phyloP scores from a whole-genome alignment of 768 basidiomycete species.

The Hericium coralloides region DNA sequence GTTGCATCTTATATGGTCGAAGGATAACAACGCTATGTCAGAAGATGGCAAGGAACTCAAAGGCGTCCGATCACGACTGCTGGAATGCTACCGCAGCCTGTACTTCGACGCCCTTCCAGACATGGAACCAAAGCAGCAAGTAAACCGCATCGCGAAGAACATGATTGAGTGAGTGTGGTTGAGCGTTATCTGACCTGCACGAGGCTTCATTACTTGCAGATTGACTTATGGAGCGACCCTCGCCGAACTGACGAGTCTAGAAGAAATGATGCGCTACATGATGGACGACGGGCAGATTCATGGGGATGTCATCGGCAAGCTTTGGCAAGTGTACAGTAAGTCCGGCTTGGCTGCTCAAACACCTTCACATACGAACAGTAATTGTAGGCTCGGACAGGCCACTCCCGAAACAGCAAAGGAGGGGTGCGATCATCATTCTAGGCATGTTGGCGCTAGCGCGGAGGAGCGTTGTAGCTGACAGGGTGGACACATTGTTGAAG shows the following conservation, averaged over 20 bases:
- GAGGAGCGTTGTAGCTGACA: conserved; percentile 67
- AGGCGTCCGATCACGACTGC: conserved; percentile 75
- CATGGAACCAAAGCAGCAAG: conserved; percentile 73
- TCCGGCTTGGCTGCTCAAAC: not conserved
- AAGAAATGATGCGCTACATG: conserved; percentile 95
- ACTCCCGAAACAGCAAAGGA: conserved; percentile 77
- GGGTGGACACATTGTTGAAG: conserved; percentile 76
- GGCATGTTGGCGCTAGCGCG: conserved; percentile 92
- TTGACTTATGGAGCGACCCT: conserved; percentile 87
- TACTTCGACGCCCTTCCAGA: conserved; percentile 83
- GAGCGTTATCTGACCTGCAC: not conserved
- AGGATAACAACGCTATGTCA: conserved; percentile 78
- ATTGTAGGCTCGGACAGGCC: conserved; percentile 57
- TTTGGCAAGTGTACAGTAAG: conserved; percentile 96
- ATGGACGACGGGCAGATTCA: conserved; percentile 85
- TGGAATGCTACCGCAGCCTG: conserved; percentile 81
- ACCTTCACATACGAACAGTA: not conserved
- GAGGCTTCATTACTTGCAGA: conserved; percentile 30
- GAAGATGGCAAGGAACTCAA: conserved; percentile 74
- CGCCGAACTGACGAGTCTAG: conserved; percentile 91
- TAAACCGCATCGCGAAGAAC: conserved; percentile 90
- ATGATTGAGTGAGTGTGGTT: conserved; percentile 75
- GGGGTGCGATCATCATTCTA: conserved; percentile 92
- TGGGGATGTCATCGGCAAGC: conserved; percentile 74
- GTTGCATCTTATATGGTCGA: conserved; percentile 95